A percentile compares a stretch with the other conserved stretches of the same genome.
Evolutionary conservation across 2,329 filamentous ascomycete genomes (phyloP).

Genomic region (Penicillium sp.): DNA sequence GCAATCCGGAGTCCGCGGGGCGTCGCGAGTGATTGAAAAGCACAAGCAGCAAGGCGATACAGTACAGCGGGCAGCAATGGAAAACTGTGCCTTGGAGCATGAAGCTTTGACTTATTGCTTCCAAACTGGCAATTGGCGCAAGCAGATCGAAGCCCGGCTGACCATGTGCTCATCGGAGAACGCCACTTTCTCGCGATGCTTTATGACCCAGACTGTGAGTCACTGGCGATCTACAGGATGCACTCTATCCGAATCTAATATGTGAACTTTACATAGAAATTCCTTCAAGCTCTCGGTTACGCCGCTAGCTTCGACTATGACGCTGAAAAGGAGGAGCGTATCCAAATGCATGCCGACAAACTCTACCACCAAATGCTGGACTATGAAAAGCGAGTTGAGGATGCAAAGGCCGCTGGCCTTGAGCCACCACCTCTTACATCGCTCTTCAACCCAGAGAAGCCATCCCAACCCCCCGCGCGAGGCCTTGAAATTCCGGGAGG

Average conservation of each 20-base stretch:
- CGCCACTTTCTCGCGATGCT: conserved; percentile 78
- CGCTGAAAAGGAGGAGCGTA: conserved; percentile 72
- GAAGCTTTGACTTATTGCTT: conserved; percentile 81
- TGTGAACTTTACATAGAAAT: conserved; percentile 57
- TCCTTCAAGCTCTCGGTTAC: conserved; percentile 88
- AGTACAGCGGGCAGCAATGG: conserved; percentile 78
- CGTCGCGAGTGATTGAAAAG: conserved; percentile 76
- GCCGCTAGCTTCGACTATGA: conserved; percentile 66
- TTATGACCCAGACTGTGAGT: conserved; percentile 77
- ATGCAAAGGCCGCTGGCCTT: conserved; percentile 47
- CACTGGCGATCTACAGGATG: neutral
- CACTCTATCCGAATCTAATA: neutral
- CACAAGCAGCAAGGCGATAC: conserved; percentile 78
- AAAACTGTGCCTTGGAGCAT: conserved; percentile 91
- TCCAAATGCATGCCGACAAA: conserved; percentile 93
- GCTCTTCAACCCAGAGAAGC: conserved; percentile 43
- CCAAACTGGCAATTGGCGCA: conserved; percentile 64
- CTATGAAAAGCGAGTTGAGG: conserved; percentile 73
- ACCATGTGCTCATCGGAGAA: conserved; percentile 81
- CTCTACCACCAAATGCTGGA: conserved; percentile 84
- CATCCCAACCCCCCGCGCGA: conserved; percentile 12
- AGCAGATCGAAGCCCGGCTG: conserved; percentile 55
- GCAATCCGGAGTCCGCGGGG: conserved; percentile 70
- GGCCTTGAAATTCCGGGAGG: conserved; percentile 39
- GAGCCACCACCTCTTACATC: conserved; percentile 47